Percentiles rank a stretch among this genome's conserved stretches.
Evolutionary conservation across 1,284 basidiomycete genomes (phyloP).

Genomic region (Meira nashicola): DNA sequence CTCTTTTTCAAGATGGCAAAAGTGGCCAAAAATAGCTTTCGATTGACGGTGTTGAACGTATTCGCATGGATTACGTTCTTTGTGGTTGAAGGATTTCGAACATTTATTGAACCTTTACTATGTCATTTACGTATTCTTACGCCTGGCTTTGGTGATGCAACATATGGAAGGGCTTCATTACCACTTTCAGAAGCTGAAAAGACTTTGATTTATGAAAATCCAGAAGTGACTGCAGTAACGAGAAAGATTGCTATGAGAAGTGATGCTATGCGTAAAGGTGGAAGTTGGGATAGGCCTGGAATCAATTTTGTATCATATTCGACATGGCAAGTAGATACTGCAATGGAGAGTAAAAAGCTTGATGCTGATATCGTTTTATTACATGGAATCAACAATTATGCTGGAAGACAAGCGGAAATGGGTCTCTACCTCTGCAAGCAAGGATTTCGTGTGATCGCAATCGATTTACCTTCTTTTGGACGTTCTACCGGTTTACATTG

Average conservation of each 20-base stretch:
- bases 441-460: constrained; percentile 57
- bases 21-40: neutral
- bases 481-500: constrained; percentile 55
- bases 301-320: constrained; percentile 36
- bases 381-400: constrained; percentile 50
- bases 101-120: constrained; percentile 44
- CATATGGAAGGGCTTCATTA: constrained; percentile 39
- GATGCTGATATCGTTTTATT: constrained; percentile 22
- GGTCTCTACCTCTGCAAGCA: constrained; percentile 55
- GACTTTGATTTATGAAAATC: constrained; percentile 44
- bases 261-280: constrained; percentile 12
- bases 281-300: constrained; percentile 15
- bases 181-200: constrained; percentile 35
- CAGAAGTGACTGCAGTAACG: constrained; percentile 32
- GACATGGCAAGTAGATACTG: constrained; percentile 35
- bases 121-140: constrained; percentile 31
- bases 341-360: constrained; percentile 22
- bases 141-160: constrained; percentile 40
- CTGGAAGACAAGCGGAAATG: constrained; percentile 54
- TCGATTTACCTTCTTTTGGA: constrained; percentile 58
- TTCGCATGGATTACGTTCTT: neutral
- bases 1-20: too few species aligned
- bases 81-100: constrained; percentile 25
- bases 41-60: neutral
- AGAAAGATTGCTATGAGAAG: constrained; percentile 27